Conservation (phyloP, 345 rosid genomes). For the Turritis glabra region DNA sequence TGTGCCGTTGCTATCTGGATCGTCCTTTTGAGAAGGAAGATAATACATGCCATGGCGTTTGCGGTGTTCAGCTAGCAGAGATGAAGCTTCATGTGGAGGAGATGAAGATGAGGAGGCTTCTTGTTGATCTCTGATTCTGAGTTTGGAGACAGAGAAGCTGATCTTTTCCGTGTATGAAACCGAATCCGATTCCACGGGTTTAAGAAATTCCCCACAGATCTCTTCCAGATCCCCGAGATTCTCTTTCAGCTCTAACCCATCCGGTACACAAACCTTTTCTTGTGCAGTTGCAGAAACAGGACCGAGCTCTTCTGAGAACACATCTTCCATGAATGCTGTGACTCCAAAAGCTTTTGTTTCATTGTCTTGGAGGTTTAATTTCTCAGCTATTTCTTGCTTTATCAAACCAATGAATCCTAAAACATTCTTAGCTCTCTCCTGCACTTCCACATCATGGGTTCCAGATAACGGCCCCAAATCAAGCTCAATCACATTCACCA, state of each 20-base stretch:
- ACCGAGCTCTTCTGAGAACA: conserved; percentile 75
- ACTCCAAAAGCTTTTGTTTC: conserved; percentile 45
- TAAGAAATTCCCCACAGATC: conserved; percentile 50
- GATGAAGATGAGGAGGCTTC: conserved; percentile 45
- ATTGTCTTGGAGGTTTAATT: conserved; percentile 29
- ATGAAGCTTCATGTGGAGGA: conserved; percentile 45
- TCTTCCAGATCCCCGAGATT: conserved; percentile 66
- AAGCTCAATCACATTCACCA: conserved; percentile 57
- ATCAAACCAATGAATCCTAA: conserved; percentile 65
- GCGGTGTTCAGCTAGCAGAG: conserved; percentile 79
- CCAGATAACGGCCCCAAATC: conserved; percentile 53
- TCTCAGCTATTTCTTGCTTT: conserved; percentile 47
- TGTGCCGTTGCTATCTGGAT: not conserved
- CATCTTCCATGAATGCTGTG: conserved; percentile 53
- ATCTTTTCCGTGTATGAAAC: conserved; percentile 48
- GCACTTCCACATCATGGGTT: conserved; percentile 74
- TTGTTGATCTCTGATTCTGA: conserved; percentile 50
- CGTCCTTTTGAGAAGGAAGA: conserved; percentile 59
- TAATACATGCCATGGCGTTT: conserved; percentile 83
- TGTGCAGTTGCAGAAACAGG: conserved; percentile 71
- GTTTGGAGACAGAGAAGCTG: conserved; percentile 42
- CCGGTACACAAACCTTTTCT: conserved; percentile 62
- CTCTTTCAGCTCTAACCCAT: conserved; percentile 65
- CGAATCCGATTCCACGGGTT: conserved; percentile 44
- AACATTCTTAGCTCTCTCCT: conserved; percentile 73